Base-by-base conservation (phyloP, 2,329 filamentous ascomycete species). In the Colletotrichum liaoningense region DNA sequence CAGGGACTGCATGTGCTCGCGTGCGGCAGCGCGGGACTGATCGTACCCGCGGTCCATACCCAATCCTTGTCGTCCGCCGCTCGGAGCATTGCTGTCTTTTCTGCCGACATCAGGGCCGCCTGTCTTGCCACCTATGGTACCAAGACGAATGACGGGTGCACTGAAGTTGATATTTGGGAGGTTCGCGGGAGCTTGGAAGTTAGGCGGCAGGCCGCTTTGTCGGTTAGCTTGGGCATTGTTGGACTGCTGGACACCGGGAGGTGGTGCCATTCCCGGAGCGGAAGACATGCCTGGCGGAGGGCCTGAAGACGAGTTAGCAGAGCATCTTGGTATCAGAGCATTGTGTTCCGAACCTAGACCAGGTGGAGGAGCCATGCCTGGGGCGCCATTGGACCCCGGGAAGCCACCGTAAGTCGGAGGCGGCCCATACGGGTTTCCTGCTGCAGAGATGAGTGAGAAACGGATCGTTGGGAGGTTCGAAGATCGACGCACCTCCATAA, bases 151-250 rank as follows among this genome's bases (percentile, higher is more conserved):
- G 73, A 98, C 95, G 69, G 96, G 95, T 46, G 97, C 97, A 79
- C 94, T 97, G 87, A 98, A 98, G 86, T 99, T 98, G 87, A 99
- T 98, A 82, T 97, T 97, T 64, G 96, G 95, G 89, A 98, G 94
- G 81, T 97, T 98, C 63, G 94, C 88, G 11, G 96, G 95, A 62
- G 95, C 91, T 86, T 97, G 94, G 84, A 98, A 98, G 83, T 92
- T 94, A 72, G 92, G 87, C 75, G 94, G 95, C 76, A 97, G 92
- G 79, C 91, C 92, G 83, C 90, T 94, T 81, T 94, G 94, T 87
- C 94, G 92, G 86, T 92, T 94, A 85, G 93, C 90, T 86, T 94
- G 93, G 78, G 92, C 89, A 81, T 88, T 88, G 83, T 90, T 94
- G 80, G 91, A 88, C 86, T 93, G 93, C 81, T 93, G 92, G 83